These are phyloP conservation scores for Lotmaria passim DNA, from an alignment of 208 protist species.

Conservation along the genomic window DNA sequence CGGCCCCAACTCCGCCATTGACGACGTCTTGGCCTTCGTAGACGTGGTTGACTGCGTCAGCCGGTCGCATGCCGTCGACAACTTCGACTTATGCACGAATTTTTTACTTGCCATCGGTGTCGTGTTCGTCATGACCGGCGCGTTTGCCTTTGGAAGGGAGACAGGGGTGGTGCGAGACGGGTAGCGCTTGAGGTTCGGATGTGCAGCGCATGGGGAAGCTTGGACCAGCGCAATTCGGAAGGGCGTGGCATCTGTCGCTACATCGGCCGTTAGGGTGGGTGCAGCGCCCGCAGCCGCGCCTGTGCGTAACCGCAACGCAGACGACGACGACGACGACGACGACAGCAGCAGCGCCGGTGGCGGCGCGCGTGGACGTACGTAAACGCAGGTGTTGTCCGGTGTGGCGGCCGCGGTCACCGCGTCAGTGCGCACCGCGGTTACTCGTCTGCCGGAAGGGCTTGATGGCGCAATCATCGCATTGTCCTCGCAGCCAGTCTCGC, in stretches of 20 bases:
- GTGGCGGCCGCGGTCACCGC: not conserved
- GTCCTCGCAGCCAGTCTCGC: constrained; percentile 2
- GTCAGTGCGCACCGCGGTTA: not conserved
- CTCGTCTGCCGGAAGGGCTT: too few species aligned
- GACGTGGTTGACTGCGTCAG: not conserved
- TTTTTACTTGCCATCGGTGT: constrained; percentile 8
- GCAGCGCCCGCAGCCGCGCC: too few species aligned
- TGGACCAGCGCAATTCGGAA: not conserved
- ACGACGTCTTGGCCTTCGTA: not conserved
- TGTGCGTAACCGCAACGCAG: too few species aligned
- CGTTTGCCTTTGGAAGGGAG: not conserved
- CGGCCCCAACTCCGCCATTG: not conserved
- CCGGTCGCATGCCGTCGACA: not conserved
- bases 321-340: not conserved
- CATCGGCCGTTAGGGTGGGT: not conserved
- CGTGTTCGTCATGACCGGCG: constrained; percentile 4
- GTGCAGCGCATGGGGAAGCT: not conserved
- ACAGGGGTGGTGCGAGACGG: constrained; percentile 8
- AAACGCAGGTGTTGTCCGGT: not conserved
- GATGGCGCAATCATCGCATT: constrained; percentile 1
- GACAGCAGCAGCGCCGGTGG: not conserved
- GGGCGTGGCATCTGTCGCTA: not conserved
- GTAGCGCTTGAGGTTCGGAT: constrained; percentile 5
- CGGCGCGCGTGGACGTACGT: not conserved
- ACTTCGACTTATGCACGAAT: not conserved